Evolutionary conservation across 495 filamentous ascomycete species (phyloP).

Genomic region (Penicillium salamii): DNA sequence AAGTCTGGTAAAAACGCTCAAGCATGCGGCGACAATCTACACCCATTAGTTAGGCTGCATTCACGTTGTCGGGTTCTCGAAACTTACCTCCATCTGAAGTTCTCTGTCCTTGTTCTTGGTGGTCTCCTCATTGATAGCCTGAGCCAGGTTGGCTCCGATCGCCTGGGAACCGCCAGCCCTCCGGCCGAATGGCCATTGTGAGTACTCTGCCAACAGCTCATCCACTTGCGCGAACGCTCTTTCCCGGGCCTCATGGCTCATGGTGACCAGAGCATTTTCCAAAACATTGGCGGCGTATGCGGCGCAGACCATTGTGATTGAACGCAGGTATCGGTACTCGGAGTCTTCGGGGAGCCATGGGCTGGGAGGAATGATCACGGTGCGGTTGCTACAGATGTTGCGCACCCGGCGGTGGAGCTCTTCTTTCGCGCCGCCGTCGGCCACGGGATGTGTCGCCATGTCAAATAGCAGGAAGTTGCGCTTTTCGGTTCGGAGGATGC

Average conservation of each 20-base stretch:
- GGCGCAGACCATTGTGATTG: constrained; percentile 93
- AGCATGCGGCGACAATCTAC: constrained; percentile 85
- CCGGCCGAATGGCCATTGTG: constrained; percentile 91
- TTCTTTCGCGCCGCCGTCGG: constrained; percentile 94
- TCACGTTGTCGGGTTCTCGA: background rate
- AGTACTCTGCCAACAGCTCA: constrained; percentile 91
- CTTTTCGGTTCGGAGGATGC: constrained; percentile 97
- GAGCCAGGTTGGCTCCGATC: constrained; percentile 91
- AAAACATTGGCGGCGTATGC: constrained; percentile 97
- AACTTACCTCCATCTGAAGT: constrained; percentile 83
- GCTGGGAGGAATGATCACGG: constrained; percentile 78
- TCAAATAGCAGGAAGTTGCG: constrained; percentile 99
- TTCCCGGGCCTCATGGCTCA: constrained; percentile 92
- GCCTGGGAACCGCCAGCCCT: constrained; percentile 69
- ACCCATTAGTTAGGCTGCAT: constrained; percentile 17
- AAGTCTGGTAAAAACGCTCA: constrained; percentile 94
- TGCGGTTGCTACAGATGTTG: constrained; percentile 88
- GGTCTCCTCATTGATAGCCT: constrained; percentile 83
- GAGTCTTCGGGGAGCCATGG: constrained; percentile 90
- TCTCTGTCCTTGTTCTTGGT: constrained; percentile 84
- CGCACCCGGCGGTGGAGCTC: constrained; percentile 91
- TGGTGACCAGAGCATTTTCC: constrained; percentile 90
- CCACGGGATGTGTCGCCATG: constrained; percentile 99
- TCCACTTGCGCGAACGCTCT: constrained; percentile 95
- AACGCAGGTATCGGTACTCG: constrained; percentile 88